Evolutionary conservation across 352 stramenopile genomes (phyloP).

Genomic region (Globisporangium yorkense): DNA sequence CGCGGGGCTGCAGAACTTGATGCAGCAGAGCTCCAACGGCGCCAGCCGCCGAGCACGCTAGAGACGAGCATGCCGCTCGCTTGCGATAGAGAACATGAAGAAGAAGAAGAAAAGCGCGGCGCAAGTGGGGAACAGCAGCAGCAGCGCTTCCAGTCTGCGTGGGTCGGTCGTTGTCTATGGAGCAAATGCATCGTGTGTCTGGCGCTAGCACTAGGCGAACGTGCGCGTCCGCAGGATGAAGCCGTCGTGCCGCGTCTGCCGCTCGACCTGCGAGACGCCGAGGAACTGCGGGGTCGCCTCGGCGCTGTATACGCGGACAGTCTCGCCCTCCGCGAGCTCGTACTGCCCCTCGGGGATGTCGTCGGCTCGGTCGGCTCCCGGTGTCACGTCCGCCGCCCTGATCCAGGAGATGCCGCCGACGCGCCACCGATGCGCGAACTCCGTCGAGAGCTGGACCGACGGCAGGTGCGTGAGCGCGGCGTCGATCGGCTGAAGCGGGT

Average conservation of each 20-base stretch:
- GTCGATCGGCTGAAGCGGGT: slow-evolving; percentile 51
- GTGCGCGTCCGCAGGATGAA: slow-evolving; percentile 62
- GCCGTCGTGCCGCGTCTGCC: slow-evolving; percentile 15
- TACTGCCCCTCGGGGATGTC: slow-evolving; percentile 2
- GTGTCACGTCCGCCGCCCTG: slow-evolving; percentile 20
- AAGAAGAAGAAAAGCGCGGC: background rate
- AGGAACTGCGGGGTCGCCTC: slow-evolving; percentile 27
- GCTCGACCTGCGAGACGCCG: slow-evolving; percentile 53
- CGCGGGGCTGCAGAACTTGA: slow-evolving; percentile 77
- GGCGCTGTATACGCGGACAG: slow-evolving; percentile 48
- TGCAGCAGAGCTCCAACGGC: slow-evolving; percentile 35
- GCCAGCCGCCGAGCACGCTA: background rate
- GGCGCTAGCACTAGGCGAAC: slow-evolving; percentile 30
- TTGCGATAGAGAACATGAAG: background rate
- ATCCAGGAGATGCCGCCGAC: slow-evolving; percentile 39
- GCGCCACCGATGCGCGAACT: slow-evolving; percentile 35
- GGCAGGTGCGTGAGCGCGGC: slow-evolving; percentile 50
- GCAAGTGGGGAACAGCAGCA: background rate
- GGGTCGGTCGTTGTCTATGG: slow-evolving; percentile 24
- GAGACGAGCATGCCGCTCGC: background rate
- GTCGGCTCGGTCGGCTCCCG: slow-evolving; percentile 2
- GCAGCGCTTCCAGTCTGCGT: background rate
- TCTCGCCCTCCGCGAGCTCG: slow-evolving; percentile 25
- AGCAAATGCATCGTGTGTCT: background rate
- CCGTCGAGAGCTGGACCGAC: slow-evolving; percentile 25